Evolutionary conservation across 768 basidiomycete species (phyloP), one percentile per base, ranked within the genome.

Genomic region (Hemileccinum rubropunctum): DNA sequence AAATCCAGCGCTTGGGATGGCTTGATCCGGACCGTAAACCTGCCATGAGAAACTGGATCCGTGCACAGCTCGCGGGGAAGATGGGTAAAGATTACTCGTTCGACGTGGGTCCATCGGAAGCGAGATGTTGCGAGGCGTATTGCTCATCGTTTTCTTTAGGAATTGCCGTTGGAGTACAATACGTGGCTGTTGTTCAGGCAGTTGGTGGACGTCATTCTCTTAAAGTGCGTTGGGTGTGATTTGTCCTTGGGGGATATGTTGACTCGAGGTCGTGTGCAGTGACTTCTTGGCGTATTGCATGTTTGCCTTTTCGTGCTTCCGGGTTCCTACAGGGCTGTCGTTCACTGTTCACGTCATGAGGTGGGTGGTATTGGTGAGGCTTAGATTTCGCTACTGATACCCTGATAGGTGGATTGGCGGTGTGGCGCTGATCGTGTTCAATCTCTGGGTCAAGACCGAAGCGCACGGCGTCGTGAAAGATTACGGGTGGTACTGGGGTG

Each of bases 401-500:
- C 35, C 41, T 18, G 50, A 3, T 50, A 91, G 91, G 58, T 99
- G 95, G 95, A 69, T 88, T 39, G 86, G 87, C 18, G 97, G 97
- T 5, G 65, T 90, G 52, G 78, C 81, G 1, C 73, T 99, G 21
- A 93, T 98, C 64, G 80, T 78, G 18, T 98, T 98, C 77, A 98
- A 99, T 67, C 78, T 98, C 32, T 98, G 95, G 94, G 93, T 99
- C 54, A 99, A 99, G 66, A 90, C 88, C 2, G 95, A 98, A 63
- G 97, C 97, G 1, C 97, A 99, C 66, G 81, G 92, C 47, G 92
- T 98, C 42, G 94, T 98, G 53, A 98, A 97, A 60, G 95, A 98
- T 62, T 98, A 95, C 58, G 95, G 94, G 14, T 98, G 93, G 94
- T 98, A 94, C 67, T 93, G 92, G 92, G 94, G 91, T 10, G 91